These are phyloP conservation scores for Hypomyces perniciosus DNA, from an alignment of 2,329 filamentous ascomycete species.

Conservation along the genomic window DNA sequence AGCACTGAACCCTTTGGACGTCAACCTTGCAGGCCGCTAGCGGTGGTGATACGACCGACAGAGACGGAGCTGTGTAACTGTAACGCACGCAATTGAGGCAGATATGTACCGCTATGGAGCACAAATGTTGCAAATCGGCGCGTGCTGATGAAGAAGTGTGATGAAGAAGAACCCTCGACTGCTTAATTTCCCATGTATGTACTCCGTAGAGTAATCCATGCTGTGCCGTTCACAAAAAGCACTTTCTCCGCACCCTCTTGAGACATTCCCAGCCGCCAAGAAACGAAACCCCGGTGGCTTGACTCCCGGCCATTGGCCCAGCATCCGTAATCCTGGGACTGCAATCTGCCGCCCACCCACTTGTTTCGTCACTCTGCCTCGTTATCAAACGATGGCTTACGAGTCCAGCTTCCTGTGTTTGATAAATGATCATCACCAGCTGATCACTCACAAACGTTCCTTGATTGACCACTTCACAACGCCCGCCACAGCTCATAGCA, in stretches of 20 bases:
- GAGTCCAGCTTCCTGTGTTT: not conserved
- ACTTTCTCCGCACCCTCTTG: conserved; percentile 4
- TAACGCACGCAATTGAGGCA: no score
- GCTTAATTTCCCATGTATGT: no score
- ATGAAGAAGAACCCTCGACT: no score
- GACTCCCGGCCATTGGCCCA: conserved; percentile 5
- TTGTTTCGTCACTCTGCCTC: conserved; percentile 8
- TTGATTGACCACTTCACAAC: not conserved
- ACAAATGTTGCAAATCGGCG: no score
- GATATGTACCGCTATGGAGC: no score
- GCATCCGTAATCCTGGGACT: conserved; percentile 5
- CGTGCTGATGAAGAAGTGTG: no score
- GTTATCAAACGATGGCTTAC: not conserved
- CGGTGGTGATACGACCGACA: not conserved
- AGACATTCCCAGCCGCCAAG: conserved; percentile 3
- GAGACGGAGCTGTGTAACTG: no score
- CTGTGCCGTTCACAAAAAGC: not conserved
- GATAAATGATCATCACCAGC: conserved; percentile 1
- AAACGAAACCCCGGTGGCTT: conserved; percentile 1
- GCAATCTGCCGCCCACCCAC: conserved; percentile 11
- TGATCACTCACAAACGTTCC: not conserved
- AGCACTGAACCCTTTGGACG: not conserved
- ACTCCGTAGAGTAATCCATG: no score
- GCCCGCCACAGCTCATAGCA: not conserved
- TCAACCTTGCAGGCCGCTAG: not conserved